phyloP scores from a whole-genome alignment of 2,329 filamentous ascomycete genomes.

The Cephalotrichum gorgonifer region DNA sequence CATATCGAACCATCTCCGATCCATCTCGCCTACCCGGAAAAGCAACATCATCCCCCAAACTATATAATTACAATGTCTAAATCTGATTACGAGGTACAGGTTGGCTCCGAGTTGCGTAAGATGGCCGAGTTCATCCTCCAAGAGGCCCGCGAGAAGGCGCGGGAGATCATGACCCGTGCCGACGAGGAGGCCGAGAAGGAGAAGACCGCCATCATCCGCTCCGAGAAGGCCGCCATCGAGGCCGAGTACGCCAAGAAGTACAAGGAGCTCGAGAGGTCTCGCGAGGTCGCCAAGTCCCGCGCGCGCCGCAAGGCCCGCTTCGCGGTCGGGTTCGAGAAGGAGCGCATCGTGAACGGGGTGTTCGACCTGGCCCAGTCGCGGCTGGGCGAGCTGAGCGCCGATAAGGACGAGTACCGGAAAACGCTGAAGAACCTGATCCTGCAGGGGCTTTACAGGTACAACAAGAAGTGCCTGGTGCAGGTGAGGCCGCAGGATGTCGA shows the following conservation, averaged over 20 bases:
- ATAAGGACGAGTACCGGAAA: constrained; percentile 63
- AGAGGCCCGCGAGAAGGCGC: constrained; percentile 92
- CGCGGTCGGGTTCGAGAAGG: constrained; percentile 74
- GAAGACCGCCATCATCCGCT: constrained; percentile 95
- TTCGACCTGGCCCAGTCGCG: constrained; percentile 72
- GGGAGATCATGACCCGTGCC: constrained; percentile 95
- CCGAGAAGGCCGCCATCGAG: constrained; percentile 91
- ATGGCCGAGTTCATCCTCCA: constrained; percentile 99
- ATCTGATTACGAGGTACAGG: constrained; percentile 42
- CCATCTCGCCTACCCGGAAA: background rate
- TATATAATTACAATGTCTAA: background rate
- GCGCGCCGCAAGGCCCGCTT: constrained; percentile 93
- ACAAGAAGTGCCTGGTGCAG: constrained; percentile 60
- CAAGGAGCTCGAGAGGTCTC: constrained; percentile 96
- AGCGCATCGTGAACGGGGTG: constrained; percentile 82
- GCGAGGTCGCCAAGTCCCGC: constrained; percentile 96
- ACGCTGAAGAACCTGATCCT: constrained; percentile 73
- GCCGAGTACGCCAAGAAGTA: constrained; percentile 94
- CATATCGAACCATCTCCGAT: background rate
- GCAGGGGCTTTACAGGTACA: constrained; percentile 81
- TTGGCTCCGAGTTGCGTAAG: constrained; percentile 97
- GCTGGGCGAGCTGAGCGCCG: constrained; percentile 54
- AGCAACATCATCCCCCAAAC: constrained; percentile 11
- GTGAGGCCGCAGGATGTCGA: constrained; percentile 72
- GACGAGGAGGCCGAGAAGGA: constrained; percentile 99